phyloP scores from a whole-genome alignment of 768 basidiomycete species.

The Lentinula sp. region DNA sequence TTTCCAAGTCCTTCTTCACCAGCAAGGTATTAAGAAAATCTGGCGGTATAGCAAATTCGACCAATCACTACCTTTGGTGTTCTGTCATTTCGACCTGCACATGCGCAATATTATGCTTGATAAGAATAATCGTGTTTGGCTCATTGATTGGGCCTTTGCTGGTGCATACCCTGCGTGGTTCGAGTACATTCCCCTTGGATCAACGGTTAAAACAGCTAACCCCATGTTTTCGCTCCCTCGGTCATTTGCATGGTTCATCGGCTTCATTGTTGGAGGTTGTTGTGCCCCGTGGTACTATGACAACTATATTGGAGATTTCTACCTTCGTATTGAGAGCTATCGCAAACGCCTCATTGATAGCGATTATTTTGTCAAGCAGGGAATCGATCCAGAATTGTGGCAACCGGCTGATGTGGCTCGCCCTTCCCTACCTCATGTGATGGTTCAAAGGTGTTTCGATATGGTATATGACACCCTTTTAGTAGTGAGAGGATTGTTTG shows the following conservation, averaged over 20 bases:
- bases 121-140: slow-evolving; percentile 9
- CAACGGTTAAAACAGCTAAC: slow-evolving; percentile 2
- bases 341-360: neutral
- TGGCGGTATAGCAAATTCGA: neutral
- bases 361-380: neutral
- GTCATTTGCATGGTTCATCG: neutral
- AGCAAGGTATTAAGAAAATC: neutral
- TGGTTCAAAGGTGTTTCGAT: neutral
- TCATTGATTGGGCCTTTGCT: slow-evolving; percentile 6
- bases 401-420: neutral
- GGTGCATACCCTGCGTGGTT: slow-evolving; percentile 6
- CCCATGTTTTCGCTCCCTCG: neutral
- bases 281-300: neutral
- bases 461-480: neutral
- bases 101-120: slow-evolving; percentile 16
- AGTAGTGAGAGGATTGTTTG: neutral
- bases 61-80: neutral
- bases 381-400: neutral
- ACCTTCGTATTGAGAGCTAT: neutral
- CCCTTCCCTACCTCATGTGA: neutral
- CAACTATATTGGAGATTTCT: neutral
- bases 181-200: neutral
- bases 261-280: neutral
- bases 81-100: slow-evolving; percentile 14
- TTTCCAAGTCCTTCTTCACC: neutral